phyloP scores from a whole-genome alignment of 495 filamentous ascomycete species.

The Neurospora intermedia region DNA sequence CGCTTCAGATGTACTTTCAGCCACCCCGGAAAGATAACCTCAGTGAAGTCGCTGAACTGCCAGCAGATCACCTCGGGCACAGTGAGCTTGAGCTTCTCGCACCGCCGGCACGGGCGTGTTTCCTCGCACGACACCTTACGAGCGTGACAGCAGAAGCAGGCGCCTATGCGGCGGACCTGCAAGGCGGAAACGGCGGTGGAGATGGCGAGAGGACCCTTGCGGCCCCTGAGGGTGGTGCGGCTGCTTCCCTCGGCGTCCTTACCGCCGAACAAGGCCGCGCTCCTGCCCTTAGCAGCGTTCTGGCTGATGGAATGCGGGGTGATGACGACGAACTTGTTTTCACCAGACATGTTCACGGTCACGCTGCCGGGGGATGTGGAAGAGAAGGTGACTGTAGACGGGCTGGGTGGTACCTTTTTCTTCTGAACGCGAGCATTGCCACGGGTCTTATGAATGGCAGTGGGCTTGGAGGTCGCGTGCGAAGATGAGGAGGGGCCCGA shows the following conservation, averaged over 20 bases:
- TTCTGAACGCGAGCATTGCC: constrained; percentile 19
- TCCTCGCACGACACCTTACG: constrained; percentile 38
- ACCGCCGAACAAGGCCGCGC: not conserved
- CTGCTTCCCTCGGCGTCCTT: not conserved
- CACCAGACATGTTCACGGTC: not conserved
- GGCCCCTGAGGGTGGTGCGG: constrained; percentile 33
- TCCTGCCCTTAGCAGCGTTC: constrained; percentile 31
- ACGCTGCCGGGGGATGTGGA: not conserved
- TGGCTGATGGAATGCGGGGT: constrained; percentile 35
- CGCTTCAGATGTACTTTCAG: not conserved
- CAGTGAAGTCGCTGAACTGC: constrained; percentile 36
- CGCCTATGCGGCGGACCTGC: constrained; percentile 33
- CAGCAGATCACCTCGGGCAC: constrained; percentile 36
- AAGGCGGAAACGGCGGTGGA: constrained; percentile 38
- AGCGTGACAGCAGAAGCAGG: constrained; percentile 41
- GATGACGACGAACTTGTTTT: constrained; percentile 36
- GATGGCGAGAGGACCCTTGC: constrained; percentile 36
- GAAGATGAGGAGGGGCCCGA: not conserved
- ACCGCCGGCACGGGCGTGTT: constrained; percentile 36
- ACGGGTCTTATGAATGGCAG: not conserved
- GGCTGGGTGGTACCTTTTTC: constrained; percentile 18
- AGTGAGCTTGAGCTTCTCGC: constrained; percentile 30
- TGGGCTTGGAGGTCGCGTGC: not conserved
- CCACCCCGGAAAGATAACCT: constrained; percentile 35
- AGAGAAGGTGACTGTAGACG: not conserved